Evolutionary conservation across 2,329 filamentous ascomycete genomes (phyloP).

Genomic region (Diaporthe vaccinii): DNA sequence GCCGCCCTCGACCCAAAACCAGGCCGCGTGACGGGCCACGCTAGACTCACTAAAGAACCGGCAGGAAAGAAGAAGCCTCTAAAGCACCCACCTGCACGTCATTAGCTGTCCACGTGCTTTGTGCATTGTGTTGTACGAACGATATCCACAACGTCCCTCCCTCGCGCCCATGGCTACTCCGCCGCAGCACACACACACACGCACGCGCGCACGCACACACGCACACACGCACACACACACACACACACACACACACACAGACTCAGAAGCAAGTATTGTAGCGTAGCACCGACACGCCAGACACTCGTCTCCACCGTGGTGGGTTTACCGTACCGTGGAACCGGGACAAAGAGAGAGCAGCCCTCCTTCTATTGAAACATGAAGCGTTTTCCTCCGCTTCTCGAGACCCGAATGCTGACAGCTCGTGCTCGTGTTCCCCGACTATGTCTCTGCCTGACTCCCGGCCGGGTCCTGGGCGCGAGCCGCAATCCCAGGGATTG

Average conservation of each 20-base stretch:
- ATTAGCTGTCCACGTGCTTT: constrained; percentile 36
- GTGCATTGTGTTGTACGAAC: constrained; percentile 30
- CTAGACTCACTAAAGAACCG: constrained; percentile 16
- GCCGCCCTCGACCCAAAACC: not conserved
- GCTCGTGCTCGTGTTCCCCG: constrained; percentile 26
- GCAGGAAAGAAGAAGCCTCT: constrained; percentile 4
- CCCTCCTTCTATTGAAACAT: constrained; percentile 20
- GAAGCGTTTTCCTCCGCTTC: not conserved
- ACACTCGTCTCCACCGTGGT: constrained; percentile 12
- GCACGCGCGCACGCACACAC: not conserved
- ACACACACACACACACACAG: not conserved
- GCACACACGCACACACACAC: not conserved
- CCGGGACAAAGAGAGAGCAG: constrained; percentile 20
- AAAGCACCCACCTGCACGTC: constrained; percentile 32
- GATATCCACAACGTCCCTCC: constrained; percentile 30
- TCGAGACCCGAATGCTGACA: constrained; percentile 32
- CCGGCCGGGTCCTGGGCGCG: constrained; percentile 3
- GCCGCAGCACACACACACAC: not conserved
- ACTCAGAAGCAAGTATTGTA: not conserved
- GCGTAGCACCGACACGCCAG: constrained; percentile 17
- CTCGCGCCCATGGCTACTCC: not conserved
- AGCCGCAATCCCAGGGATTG: constrained; percentile 30
- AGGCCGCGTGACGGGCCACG: constrained; percentile 28
- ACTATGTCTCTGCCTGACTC: constrained; percentile 14
- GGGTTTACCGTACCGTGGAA: constrained; percentile 21